Evolutionary conservation across 306 rosid species (phyloP).

Genomic region (Nissolia schottii): DNA sequence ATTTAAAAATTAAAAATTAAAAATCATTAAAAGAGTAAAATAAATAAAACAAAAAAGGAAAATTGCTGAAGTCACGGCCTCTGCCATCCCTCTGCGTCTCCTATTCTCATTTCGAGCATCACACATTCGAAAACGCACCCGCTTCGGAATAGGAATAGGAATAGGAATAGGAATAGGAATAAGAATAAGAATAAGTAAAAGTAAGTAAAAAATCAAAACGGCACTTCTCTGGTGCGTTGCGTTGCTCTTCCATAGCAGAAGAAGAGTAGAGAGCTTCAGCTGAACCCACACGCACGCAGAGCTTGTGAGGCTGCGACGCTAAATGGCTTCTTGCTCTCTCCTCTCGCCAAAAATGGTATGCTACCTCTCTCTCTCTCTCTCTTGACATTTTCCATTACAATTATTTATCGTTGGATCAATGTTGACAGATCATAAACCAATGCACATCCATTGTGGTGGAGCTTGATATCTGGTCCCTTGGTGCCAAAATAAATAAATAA

Average conservation of each 20-base stretch:
- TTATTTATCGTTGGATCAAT: slow-evolving; percentile 1
- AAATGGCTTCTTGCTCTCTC: background rate
- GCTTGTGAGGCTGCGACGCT: background rate
- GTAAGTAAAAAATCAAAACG: background rate
- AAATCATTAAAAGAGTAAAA: no score
- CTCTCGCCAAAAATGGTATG: background rate
- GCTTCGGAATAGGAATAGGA: no score
- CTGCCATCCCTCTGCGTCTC: no score
- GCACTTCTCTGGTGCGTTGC: background rate
- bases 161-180: no score
- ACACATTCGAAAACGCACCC: slow-evolving; percentile 10
- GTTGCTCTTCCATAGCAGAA: background rate
- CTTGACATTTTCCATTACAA: background rate
- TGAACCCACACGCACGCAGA: background rate
- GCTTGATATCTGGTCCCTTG: background rate
- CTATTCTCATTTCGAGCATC: background rate
- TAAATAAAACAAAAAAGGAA: background rate
- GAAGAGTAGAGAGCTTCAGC: background rate
- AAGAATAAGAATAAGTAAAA: no score
- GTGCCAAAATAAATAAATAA: background rate
- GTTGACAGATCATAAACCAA: slow-evolving; percentile 35
- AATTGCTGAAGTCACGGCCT: slow-evolving; percentile 19
- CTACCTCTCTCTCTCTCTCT: background rate
- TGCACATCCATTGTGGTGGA: slow-evolving; percentile 14
- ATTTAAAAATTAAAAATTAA: no score